Conservation (phyloP, 768 basidiomycete species). For the Mycena crocata region DNA sequence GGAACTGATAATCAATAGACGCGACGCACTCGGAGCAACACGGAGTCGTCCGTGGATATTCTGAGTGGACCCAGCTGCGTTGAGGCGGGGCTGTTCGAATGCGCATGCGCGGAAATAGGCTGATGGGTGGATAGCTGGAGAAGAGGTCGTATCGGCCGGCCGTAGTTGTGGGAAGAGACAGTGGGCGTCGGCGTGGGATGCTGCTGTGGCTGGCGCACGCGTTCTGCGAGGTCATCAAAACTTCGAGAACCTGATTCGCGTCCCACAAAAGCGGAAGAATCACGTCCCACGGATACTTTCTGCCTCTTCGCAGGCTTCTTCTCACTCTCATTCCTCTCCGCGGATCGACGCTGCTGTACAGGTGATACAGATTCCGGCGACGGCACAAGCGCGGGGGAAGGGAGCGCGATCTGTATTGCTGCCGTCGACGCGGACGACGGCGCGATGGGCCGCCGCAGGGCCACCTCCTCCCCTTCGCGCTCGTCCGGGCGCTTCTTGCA, state of each 20-base stretch:
- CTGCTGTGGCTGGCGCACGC: slow-evolving; percentile 2
- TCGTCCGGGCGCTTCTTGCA: slow-evolving; percentile 66
- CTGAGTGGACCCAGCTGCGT: background rate
- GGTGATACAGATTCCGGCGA: slow-evolving; percentile 1
- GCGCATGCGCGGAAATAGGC: too few relatives aligned
- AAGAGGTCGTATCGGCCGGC: slow-evolving; percentile 9
- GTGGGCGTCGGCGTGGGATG: background rate
- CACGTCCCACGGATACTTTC: too few relatives aligned
- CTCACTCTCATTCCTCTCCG: background rate
- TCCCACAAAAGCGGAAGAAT: too few relatives aligned
- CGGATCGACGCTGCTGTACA: background rate
- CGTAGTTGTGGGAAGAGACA: slow-evolving; percentile 2
- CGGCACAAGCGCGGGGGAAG: background rate
- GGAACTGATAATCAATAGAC: background rate
- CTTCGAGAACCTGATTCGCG: background rate
- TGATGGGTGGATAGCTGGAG: background rate
- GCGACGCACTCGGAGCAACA: slow-evolving; percentile 11
- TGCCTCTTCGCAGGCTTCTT: background rate
- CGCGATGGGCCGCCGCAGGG: background rate
- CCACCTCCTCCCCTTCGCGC: slow-evolving; percentile 40
- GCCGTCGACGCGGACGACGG: background rate
- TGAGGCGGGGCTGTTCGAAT: background rate
- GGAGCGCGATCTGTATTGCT: slow-evolving; percentile 5
- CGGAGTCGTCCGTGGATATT: slow-evolving; percentile 23
- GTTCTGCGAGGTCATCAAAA: slow-evolving; percentile 4